Evolutionary conservation across 108 stramenopile genomes (phyloP).

Genomic region (Nannochloropsis granulata): DNA sequence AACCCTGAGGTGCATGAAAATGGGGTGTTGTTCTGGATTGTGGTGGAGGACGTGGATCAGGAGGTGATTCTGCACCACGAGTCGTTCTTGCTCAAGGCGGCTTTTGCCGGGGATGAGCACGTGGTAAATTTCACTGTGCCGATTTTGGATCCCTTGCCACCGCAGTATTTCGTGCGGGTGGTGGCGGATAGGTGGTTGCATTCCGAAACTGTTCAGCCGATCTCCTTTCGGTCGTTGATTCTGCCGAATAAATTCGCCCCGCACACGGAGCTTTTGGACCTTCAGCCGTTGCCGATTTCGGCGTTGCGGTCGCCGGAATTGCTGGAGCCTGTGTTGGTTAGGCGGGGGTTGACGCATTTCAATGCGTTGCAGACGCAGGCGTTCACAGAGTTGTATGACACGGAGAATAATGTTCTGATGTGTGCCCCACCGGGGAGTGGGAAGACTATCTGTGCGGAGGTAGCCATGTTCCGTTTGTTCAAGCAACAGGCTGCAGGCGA

Average conservation of each 20-base stretch:
- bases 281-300: constrained; percentile 74
- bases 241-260: constrained; percentile 88
- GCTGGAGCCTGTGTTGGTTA: constrained; percentile 35
- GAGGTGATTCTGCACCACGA: constrained; percentile 89
- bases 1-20: constrained; percentile 73
- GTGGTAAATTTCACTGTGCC: constrained; percentile 75
- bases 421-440: constrained; percentile 90
- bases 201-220: constrained; percentile 66
- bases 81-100: constrained; percentile 58
- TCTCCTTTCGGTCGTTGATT: constrained; percentile 87
- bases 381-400: constrained; percentile 81
- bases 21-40: constrained; percentile 70
- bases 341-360: constrained; percentile 46
- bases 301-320: constrained; percentile 61
- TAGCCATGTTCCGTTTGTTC: constrained; percentile 86
- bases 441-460: constrained; percentile 71
- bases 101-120: constrained; percentile 66
- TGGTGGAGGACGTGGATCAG: constrained; percentile 93
- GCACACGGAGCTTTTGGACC: constrained; percentile 86
- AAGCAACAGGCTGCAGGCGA: constrained; percentile 1
- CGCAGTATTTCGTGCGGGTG: constrained; percentile 75
- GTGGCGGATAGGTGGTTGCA: constrained; percentile 92
- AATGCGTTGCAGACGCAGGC: constrained; percentile 96
- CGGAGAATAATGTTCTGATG: constrained; percentile 70
- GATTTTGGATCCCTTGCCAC: constrained; percentile 83